Evolutionary conservation across 768 basidiomycete species (phyloP).

Genomic region (Termitomyces sp.): DNA sequence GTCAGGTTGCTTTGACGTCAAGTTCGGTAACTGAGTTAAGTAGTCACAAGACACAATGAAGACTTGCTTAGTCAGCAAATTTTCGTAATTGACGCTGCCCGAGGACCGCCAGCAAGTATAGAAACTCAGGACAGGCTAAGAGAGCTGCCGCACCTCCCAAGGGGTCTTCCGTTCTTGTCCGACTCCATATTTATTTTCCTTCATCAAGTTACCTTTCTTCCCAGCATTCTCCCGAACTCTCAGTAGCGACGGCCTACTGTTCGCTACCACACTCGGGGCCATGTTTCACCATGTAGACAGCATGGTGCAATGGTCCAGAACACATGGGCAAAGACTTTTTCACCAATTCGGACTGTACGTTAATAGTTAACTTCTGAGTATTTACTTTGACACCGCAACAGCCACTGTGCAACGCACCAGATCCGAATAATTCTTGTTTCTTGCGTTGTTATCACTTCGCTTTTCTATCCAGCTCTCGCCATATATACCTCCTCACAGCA

Average conservation of each 20-base stretch:
- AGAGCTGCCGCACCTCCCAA: background rate
- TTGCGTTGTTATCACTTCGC: conserved; percentile 79
- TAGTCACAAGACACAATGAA: conserved; percentile 9
- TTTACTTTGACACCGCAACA: conserved; percentile 21
- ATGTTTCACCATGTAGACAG: conserved; percentile 15
- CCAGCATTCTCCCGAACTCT: background rate
- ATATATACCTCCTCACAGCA: conserved; percentile 74
- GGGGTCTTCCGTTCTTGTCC: background rate
- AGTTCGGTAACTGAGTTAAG: background rate
- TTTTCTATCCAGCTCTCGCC: conserved; percentile 87
- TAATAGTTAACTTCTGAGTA: background rate
- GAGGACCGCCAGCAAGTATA: background rate
- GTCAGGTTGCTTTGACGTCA: background rate
- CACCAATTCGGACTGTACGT: conserved; percentile 76
- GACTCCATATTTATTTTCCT: conserved; percentile 10
- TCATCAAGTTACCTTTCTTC: background rate
- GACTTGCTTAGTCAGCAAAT: conserved; percentile 10
- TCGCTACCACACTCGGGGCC: conserved; percentile 2
- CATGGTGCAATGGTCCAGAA: conserved; percentile 32
- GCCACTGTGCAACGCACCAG: conserved; percentile 88
- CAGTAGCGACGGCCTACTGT: background rate
- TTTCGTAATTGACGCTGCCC: conserved; percentile 2
- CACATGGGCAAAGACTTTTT: conserved; percentile 46
- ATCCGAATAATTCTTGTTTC: conserved; percentile 86
- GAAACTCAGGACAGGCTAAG: background rate